These are phyloP conservation scores for Solanum rostratum DNA, from an alignment of 257 asterid species.

Conservation along the genomic window DNA sequence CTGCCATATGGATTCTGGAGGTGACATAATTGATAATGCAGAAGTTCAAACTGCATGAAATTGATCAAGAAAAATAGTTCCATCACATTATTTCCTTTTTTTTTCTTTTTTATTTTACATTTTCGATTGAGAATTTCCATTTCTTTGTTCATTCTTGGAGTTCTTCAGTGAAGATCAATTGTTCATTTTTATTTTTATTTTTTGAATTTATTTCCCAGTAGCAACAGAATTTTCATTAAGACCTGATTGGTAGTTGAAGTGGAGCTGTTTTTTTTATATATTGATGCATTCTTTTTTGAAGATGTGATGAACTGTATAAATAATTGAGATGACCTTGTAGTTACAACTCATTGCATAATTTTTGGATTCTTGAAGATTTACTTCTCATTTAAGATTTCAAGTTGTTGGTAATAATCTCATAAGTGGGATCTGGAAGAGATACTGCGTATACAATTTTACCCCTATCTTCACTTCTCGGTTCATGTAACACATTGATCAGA, in stretches of 20 bases:
- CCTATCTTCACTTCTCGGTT: neutral
- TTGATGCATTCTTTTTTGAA: neutral
- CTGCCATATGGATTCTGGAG: slow-evolving; percentile 8
- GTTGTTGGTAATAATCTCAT: neutral
- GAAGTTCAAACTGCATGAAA: neutral
- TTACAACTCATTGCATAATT: neutral
- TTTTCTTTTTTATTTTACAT: neutral
- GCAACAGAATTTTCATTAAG: neutral
- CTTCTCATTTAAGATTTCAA: neutral
- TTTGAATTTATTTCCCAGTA: neutral
- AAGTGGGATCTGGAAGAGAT: neutral
- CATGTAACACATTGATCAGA: no score
- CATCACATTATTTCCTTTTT: neutral
- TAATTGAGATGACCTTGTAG: neutral
- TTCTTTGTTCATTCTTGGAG: slow-evolving; percentile 3
- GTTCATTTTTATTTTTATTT: neutral
- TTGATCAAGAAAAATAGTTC: neutral
- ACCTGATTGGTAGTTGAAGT: neutral
- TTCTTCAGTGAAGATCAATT: slow-evolving; percentile 1
- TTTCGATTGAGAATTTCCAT: neutral
- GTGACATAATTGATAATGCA: slow-evolving; percentile 7
- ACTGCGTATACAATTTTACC: neutral
- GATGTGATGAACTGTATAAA: neutral
- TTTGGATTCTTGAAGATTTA: neutral
- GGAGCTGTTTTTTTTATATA: neutral